Evolutionary conservation across 257 asterid species (phyloP), one percentile per base, ranked within the genome.

Genomic region (Leptodermis oblonga): DNA sequence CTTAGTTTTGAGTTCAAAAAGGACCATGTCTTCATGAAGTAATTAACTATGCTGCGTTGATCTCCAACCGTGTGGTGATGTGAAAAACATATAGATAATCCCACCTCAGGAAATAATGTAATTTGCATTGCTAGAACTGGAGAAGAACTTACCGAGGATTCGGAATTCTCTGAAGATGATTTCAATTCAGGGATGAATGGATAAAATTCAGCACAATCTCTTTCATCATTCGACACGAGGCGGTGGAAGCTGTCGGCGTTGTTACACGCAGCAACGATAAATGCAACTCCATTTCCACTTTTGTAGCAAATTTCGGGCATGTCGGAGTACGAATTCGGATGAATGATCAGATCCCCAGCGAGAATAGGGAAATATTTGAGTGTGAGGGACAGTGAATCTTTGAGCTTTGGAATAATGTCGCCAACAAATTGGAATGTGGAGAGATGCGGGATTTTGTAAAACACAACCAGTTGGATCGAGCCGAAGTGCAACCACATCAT

Each of bases 201-300:
- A 20, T 49, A 49, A 49, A 49, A 49, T 13, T 0, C 0, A 4
- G 17, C 25, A 25, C 55, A 49, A 20, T 49, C 55, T 49, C 55
- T 49, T 25, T 49, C 55, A 49, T 49, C 55, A 20, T 15, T 17
- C 25, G 9, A n/a, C 55, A 20, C 55, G 9, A 49, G 25, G 25
- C n/a, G 25, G 7, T 49, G 17, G 55, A 49, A 49, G n/a, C n/a
- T 10, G 2, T n/a, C n/a, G n/a, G n/a, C 9, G 0, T 18, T 3
- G 55, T 20, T 25, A 10, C 55, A 49, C 55, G 17, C 55, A 0
- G 55, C 23, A 4, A 22, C 17, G 23, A 49, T 49, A 0, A 49
- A 11, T 11, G 25, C n/a, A 49, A 49, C 55, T 49, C 26, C 75
- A 62, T 79, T 71, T 0, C 80, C 84, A 2, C 30, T 9, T n/a